Evolutionary conservation across 495 filamentous ascomycete genomes (phyloP), one percentile per base, ranked within the genome.

Genomic region (Penicillium soppii): DNA sequence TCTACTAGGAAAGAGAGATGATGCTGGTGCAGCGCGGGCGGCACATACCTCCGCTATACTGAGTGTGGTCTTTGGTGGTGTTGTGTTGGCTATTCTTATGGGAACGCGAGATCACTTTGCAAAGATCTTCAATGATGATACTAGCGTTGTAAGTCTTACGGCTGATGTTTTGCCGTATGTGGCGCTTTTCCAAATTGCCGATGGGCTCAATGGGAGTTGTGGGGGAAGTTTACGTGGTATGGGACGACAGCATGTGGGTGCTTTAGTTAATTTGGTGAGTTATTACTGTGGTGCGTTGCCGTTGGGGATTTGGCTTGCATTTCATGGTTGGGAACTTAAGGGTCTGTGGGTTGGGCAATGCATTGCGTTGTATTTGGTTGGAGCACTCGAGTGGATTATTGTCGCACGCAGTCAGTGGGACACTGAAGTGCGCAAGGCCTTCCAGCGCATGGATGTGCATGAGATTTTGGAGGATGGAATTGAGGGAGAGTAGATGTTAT

Each of bases 101-200:
- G 76, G 75, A 4, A 84, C 88, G 2, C 87, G 87, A 47, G 69
- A 94, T 57, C 72, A 84, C 12, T 95, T 94, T 61, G 91, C 88
- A 5, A 81, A 81, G 55, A 82, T 96, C 26, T 96, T 95, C 72
- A 95, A 94, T 63, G 75, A 89, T 52, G 90, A 96, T 60, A 64
- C 75, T 5, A 63, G 75, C 6, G 91, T 96, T 0, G 82, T 95
- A n/a, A 61, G 57, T 4, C 76, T 96, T 3, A 92, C 90, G 0
- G 84, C 88, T 2, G 80, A 91, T 26, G 89, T 96, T 33, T 82
- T 96, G 71, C 91, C 90, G 17, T 91, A 81, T 57, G 91, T 96
- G 9, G 91, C 91, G 3, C 75, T 95, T n/a, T 96, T 96, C 74
- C 91, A 96, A 72, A 91, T 96, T 49, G 89, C 91, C 0, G 91